A percentile compares a stretch with the other conserved stretches of the same genome.
Conservation (phyloP, 2,329 filamentous ascomycete genomes). For the Mycosphaerella arachidis region DNA sequence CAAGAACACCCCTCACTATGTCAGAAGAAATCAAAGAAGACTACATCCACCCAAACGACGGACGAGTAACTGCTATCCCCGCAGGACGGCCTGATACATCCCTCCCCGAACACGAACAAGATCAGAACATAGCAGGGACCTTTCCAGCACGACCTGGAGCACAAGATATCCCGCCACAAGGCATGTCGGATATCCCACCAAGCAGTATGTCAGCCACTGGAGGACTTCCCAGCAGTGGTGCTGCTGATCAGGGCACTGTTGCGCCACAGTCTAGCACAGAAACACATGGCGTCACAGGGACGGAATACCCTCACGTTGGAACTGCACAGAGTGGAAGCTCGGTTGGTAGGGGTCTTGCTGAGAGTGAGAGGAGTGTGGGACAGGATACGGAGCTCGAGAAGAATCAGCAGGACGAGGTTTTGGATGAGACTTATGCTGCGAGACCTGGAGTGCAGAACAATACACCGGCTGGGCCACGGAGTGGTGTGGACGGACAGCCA, state of each 20-base stretch:
- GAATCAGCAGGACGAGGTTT: conserved; percentile 13
- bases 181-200: background rate
- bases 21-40: background rate
- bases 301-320: background rate
- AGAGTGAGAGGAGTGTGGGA: background rate
- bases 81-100: background rate
- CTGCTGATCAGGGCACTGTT: background rate
- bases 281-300: background rate
- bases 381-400: background rate
- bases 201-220: background rate
- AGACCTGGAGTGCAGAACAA: conserved; percentile 24
- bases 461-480: background rate
- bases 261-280: background rate
- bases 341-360: background rate
- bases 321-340: background rate
- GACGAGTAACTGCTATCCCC: background rate
- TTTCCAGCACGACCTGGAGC: background rate
- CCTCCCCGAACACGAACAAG: background rate
- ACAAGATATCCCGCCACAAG: background rate
- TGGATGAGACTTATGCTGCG: conserved; percentile 38
- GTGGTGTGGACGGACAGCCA: background rate
- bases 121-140: background rate
- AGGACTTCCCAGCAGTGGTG: background rate
- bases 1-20: background rate
- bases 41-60: conserved; percentile 1